Percentiles rank a stretch among this genome's conserved stretches.
Conservation (phyloP, 208 protist genomes). For the Leishmania turanica region DNA sequence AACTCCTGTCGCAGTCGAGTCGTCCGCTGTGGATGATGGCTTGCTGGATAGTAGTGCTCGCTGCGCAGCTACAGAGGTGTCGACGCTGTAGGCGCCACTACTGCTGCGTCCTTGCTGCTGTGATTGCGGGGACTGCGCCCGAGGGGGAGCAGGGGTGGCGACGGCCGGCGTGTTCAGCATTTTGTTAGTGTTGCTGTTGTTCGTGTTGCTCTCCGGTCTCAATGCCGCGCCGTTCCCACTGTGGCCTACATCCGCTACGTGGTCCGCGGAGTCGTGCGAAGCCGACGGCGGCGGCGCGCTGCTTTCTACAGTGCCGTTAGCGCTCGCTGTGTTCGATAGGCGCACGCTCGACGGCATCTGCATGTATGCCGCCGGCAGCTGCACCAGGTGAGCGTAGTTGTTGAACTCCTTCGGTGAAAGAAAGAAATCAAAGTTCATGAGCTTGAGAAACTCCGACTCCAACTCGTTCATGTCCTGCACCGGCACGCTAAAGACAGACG, state of each 20-base stretch:
- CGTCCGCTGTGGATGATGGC: neutral
- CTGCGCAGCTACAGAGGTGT: neutral
- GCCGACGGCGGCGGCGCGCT: neutral
- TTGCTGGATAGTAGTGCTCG: neutral
- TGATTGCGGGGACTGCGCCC: conserved; percentile 1
- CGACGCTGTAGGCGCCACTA: conserved; percentile 3
- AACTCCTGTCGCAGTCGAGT: neutral
- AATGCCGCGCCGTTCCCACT: neutral
- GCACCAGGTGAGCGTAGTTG: conserved; percentile 59
- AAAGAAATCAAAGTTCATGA: conserved; percentile 80
- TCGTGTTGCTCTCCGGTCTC: neutral
- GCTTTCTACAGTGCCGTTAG: conserved; percentile 2
- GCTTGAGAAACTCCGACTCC: conserved; percentile 73
- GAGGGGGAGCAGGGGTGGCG: neutral
- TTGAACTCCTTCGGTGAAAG: conserved; percentile 74
- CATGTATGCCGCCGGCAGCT: conserved; percentile 29
- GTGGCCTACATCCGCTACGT: neutral
- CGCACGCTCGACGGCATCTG: conserved; percentile 28
- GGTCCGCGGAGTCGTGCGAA: neutral
- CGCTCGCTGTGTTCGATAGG: conserved; percentile 16
- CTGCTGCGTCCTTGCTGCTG: neutral
- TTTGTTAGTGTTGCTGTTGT: neutral
- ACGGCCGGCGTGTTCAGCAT: neutral
- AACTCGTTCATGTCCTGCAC: conserved; percentile 71
- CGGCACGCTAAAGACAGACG: conserved; percentile 63